Evolutionary conservation across 306 rosid genomes (phyloP), one percentile per base, ranked within the genome.

Genomic region (Adenanthera pavonina): DNA sequence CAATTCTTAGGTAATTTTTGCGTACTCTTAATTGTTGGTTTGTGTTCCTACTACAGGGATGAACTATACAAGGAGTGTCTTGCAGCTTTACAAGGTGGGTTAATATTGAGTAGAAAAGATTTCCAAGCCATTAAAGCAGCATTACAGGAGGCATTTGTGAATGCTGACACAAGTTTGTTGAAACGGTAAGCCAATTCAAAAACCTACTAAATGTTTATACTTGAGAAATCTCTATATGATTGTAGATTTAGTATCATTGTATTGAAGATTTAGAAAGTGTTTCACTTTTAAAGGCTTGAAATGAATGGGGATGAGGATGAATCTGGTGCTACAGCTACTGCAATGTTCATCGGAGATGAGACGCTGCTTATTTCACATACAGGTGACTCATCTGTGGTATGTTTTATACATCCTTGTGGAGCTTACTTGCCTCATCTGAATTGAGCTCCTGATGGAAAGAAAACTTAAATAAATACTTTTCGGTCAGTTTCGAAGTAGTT

Each of bases 291-390:
- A 87, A 96, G 99, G 98, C 99, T 96, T 79, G 99, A 91, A 82
- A 81, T 80, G 82, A 89, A 82, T 41, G 90, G 84, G 34, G 90
- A 85, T 74, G 96, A 83, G 78, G 97, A 92, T 13, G 97, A 86
- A 86, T 96, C 99, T 13, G 98, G 99, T 60, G 83, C 97, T 72
- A 96, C 99, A 1, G 99, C 98, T 54, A 96, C 99, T 75, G 86
- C 85, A 30, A 44, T 94, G 75, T 82, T 96, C 76, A 35, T 89
- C 15, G 94, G 93, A 75, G 90, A 85, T 6, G 89, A 93, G 72
- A 78, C 48, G 78, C 78, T 96, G 77, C 88, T 92, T 76, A 77
- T 96, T 88, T 92, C 99, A 30, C 99, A 96, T 74, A 66, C 91
- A 67, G 99, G 99, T 8, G 98, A 96, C 78, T 96, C 99, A 15